Conservation (phyloP, 495 filamentous ascomycete genomes). For the Thozetella sp. region DNA sequence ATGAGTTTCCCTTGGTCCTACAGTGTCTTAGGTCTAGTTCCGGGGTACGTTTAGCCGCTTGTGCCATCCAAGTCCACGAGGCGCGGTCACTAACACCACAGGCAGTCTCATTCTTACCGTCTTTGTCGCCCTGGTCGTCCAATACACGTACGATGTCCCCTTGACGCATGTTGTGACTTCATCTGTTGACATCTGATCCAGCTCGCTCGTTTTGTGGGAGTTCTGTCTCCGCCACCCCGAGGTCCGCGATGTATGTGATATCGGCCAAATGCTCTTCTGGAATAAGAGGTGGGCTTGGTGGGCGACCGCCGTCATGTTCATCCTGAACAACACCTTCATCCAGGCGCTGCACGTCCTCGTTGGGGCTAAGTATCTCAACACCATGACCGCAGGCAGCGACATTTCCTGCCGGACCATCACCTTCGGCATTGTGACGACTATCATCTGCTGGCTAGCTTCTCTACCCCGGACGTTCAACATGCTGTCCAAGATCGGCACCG, state of each 20-base stretch:
- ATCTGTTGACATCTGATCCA: conserved; percentile 8
- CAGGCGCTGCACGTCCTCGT: conserved; percentile 74
- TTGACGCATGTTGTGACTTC: not conserved
- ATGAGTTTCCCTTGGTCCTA: conserved; percentile 95
- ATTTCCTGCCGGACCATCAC: conserved; percentile 68
- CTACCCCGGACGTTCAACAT: conserved; percentile 80
- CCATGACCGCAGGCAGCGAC: conserved; percentile 61
- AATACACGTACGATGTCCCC: conserved; percentile 62
- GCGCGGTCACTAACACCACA: conserved; percentile 10
- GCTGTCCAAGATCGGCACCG: conserved; percentile 73
- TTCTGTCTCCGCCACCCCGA: conserved; percentile 88
- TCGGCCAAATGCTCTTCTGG: conserved; percentile 88
- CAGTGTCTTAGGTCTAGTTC: conserved; percentile 82
- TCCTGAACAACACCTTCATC: conserved; percentile 76
- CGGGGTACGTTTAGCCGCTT: conserved; percentile 50
- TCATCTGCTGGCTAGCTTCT: conserved; percentile 75
- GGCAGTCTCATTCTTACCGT: conserved; percentile 72
- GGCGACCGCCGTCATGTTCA: conserved; percentile 82
- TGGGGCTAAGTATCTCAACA: conserved; percentile 83
- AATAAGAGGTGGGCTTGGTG: conserved; percentile 79
- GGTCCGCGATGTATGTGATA: conserved; percentile 86
- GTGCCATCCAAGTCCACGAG: conserved; percentile 4
- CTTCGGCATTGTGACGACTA: conserved; percentile 68
- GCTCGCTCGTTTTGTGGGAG: conserved; percentile 79
- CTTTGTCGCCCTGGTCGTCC: conserved; percentile 69